Conservation (phyloP, 371 early-diverging fungal species). For the Aphelidium insulamus region DNA sequence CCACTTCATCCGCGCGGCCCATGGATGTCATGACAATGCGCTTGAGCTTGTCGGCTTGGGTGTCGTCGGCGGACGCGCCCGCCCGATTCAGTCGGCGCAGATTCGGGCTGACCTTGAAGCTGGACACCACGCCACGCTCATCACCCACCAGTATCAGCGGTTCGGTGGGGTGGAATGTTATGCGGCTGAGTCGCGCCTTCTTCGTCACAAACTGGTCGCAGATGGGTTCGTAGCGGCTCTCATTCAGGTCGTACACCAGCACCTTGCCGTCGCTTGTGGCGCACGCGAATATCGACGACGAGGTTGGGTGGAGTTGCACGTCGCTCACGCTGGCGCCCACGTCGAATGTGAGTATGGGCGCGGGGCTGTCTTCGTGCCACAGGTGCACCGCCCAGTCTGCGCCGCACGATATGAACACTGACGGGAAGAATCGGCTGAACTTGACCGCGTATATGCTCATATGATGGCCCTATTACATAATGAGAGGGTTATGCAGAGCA, state of each 20-base stretch:
- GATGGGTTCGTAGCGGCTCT: slow-evolving; percentile 27
- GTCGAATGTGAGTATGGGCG: slow-evolving; percentile 24
- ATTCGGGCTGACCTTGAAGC: slow-evolving; percentile 17
- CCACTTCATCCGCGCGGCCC: no score
- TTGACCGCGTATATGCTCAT: slow-evolving; percentile 27
- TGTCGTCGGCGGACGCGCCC: no score
- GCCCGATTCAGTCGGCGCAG: neutral
- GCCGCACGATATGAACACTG: slow-evolving; percentile 20
- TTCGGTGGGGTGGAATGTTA: slow-evolving; percentile 24
- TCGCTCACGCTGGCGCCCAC: slow-evolving; percentile 23
- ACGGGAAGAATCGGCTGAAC: slow-evolving; percentile 22
- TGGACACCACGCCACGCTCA: slow-evolving; percentile 18
- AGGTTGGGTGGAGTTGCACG: slow-evolving; percentile 30
- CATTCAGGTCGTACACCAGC: slow-evolving; percentile 18
- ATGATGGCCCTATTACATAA: slow-evolving; percentile 18
- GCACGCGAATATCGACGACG: slow-evolving; percentile 26
- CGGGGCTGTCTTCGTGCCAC: slow-evolving; percentile 22
- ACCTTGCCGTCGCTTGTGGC: slow-evolving; percentile 27
- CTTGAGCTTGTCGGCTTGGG: no score
- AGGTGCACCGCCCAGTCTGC: slow-evolving; percentile 34
- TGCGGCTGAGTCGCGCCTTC: slow-evolving; percentile 26
- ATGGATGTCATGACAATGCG: no score
- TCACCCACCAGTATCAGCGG: slow-evolving; percentile 29
- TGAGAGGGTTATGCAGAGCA: neutral
- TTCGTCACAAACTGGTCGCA: slow-evolving; percentile 24